Base-by-base conservation (phyloP, 352 stramenopile genomes). In the Bremia lactucae region DNA sequence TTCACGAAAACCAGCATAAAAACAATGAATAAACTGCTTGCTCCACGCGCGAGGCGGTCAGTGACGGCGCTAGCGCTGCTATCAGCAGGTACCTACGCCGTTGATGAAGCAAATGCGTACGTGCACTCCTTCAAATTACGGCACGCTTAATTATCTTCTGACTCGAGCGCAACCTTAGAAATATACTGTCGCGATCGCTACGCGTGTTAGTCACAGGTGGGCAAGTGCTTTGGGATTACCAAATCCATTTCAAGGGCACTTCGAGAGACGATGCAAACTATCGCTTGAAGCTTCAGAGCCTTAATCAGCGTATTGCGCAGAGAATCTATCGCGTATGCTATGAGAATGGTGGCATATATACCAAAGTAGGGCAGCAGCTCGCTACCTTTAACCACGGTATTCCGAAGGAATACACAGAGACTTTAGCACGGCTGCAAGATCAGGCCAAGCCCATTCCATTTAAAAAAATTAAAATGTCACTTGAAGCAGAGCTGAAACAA, bases 301-400 rank as follows among this genome's bases (percentile, higher is more conserved):
- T 87, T 13, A 93, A 95, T 55, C 34, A 77, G 36, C 79, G 81
- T 45, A 87, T 77, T 22, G 95, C 95, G 4, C 47, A 84, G 53
- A 73, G 87, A 23, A 61, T 98, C 11, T 59, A 97, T 13, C 23
- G 83, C 11, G 56, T 98, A 36, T 98, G 91, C 58, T 83, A 84
- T 40, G 53, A 65, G 3, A 98, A 98, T 62, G 87, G 80, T 25
- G 94, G 95, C 35, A 89, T 97, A 11, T 98, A 98, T 73, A 97
- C 97, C 39, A 98, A 98, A 63, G 87, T 98, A 6, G 95, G 94
- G 6, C 95, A 98, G 68, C 94, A 98, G 57, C 51, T 98, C 13
- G 87, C 94, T 4, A 97, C 97, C 51, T 83, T 98, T 36, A 97
- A 98, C 61, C 87, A 98, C 55, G 72, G 96, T 7, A 60, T 98